Base-by-base conservation (phyloP, 140 eudicot genomes). In the Ambrosia hybrid region DNA sequence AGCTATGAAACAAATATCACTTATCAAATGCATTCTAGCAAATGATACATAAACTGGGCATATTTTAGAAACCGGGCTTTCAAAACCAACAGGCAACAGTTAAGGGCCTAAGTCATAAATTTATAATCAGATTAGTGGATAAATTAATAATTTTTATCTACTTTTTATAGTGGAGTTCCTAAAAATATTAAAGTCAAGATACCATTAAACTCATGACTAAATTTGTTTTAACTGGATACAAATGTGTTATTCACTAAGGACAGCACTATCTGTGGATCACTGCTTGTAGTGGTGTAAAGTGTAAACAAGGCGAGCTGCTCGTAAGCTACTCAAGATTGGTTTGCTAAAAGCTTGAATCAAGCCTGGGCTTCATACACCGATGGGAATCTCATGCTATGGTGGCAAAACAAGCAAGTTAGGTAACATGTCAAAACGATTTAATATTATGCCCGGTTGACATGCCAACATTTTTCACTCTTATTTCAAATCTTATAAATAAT, bases 1-100 rank as follows among this genome's bases (percentile, higher is more conserved):
- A 70, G 95, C 98, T 92, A 86, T 59, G 64, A 56, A 53, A 71
- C 67, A 67, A 61, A 58, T 5, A 67, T 48, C 11, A 37, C 3
- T 5, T 14, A 6, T 37, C 41, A 61, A 9, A 33, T 10, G 2
- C 8, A 57, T 9, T 52, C 9, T 39, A 39, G 45, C 45, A 39
- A 39, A 39, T 8, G 7, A 8, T 8, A 4, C 45, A 39, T 39
- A 4, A 4, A 0, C 4, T 4, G 45, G 6, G 6, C 6, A 8
- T 39, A 39, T 39, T 39, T 39, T 39, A 39, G 45, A 8, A 38
- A 38, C 43, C 43, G 43, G 5, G 43, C 43, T 38, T 38, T 38
- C 43, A 38, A 38, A 38, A 46, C 7, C 51, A 46, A 46, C 51
- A 46, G 51, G 6, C 7, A 46, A 46, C 5, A 39, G 45, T 8